Base-by-base conservation (phyloP, 371 early-diverging fungal genomes). In the Apophysomyces elegans region DNA sequence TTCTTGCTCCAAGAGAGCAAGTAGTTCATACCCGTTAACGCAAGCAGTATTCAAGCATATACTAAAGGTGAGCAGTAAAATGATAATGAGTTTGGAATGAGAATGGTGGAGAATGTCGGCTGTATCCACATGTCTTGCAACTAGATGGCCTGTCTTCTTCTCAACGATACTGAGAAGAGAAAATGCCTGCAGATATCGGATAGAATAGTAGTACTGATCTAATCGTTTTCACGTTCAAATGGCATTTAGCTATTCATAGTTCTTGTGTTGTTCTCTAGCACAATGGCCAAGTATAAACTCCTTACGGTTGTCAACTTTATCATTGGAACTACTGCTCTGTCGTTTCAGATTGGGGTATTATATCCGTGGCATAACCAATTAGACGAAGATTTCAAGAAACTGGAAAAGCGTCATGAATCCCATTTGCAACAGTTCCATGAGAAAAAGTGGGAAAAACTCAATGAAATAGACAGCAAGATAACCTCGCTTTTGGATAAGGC, bases 281-380 rank as follows among this genome's bases (percentile, higher is more conserved):
- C 0, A 16, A 45, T 45, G 46, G 16, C 46, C 46, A 45, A 45
- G 16, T 45, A 45, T 13, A 45, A 45, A 13, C 46, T 45, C 13
- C 46, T 45, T 14, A 45, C 46, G 46, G 46, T 45, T 7, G 46
- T 45, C 13, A 45, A 45, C 46, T 45, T 45, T 18, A 5, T 45
- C 16, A 45, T 45, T 45, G 46, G 46, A 45, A 45, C 46, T 45
- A 45, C n/a, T 1, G 46, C 46, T 45, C 13, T 45, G 13, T 45
- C 46, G 46, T 45, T 45, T 18, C 46, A 45, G 13, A 45, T 45
- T 18, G 46, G 46, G 13, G 46, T 45, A 13, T 45, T 45, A 18
- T 45, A 45, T 45, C 46, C 46, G 16, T 45, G 46, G 46, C 46
- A 45, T 45, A 45, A 45, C 46, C 46, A 45, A 45, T 18, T 45